Base-by-base conservation (phyloP, 257 asterid genomes). In the Solanum peruvianum region DNA sequence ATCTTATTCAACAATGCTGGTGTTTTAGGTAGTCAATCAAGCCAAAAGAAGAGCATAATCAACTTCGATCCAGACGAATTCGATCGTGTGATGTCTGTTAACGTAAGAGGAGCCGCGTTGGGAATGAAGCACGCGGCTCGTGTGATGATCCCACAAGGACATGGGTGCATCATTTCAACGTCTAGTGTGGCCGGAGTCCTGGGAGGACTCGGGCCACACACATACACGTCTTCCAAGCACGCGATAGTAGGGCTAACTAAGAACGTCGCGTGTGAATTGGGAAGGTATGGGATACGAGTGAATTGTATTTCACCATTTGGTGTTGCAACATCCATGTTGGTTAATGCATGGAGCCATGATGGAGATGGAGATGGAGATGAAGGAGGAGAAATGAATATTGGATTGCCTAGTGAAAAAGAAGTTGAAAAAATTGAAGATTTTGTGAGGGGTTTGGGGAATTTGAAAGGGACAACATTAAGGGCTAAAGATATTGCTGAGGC, bases 71-170 rank as follows among this genome's bases (percentile, higher is more conserved):
- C 92, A 0, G 95, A 44, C 3, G 98, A 96, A 86, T 94, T 96
- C 29, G 98, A 96, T 58, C 67, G 81, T 18, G 70, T 96, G 62
- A 94, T 94, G 96, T 56, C 90, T 3, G 98, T 96, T 89, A 96
- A 94, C 92, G 98, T 92, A 2, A 27, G 94, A 6, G 98, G 98
- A 5, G 87, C 92, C 27, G 95, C 94, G 0, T 90, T 96, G 3
- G 98, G 98, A 47, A 94, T 94, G 96, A 96, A 96, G 88, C 98
- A 96, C 87, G 98, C 96, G 4, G 96, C 98, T 0, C 93, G 98
- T 0, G 96, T 90, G 78, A 96, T 96, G 98, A 91, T 94, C 62
- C 86, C 88, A 5, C 52, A 90, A 31, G 85, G 91, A 1, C 64
- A 69, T 3, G 97, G 98, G 9, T 92, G 98, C 82, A 93, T 96